Conservation (phyloP, 768 basidiomycete genomes). For the Mycena latifolia region DNA sequence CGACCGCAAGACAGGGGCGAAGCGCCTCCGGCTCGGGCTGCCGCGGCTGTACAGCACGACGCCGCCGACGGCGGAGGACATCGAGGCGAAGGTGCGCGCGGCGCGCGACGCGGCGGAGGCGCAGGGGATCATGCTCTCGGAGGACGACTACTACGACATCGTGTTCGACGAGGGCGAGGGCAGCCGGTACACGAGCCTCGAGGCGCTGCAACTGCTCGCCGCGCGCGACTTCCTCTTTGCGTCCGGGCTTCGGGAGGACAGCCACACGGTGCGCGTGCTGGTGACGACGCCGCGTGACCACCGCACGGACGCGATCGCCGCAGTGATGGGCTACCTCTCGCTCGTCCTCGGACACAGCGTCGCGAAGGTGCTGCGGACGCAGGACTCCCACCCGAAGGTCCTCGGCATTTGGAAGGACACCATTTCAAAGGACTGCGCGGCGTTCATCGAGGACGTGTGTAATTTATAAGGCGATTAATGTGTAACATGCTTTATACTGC, state of each 20-base stretch:
- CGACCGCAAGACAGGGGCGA: slow-evolving; percentile 11
- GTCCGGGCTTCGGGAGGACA: slow-evolving; percentile 9
- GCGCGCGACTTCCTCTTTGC: slow-evolving; percentile 35
- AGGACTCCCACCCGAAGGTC: slow-evolving; percentile 29
- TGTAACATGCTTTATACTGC: neutral
- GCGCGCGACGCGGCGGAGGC: slow-evolving; percentile 18
- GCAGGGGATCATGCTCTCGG: slow-evolving; percentile 7
- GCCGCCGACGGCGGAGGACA: slow-evolving; percentile 20
- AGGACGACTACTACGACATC: slow-evolving; percentile 31
- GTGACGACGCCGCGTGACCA: slow-evolving; percentile 41
- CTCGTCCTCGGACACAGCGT: slow-evolving; percentile 24
- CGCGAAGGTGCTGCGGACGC: slow-evolving; percentile 17
- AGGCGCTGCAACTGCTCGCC: slow-evolving; percentile 35
- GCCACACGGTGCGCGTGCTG: slow-evolving; percentile 21
- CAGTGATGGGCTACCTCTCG: slow-evolving; percentile 32
- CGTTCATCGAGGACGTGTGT: slow-evolving; percentile 32
- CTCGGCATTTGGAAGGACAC: slow-evolving; percentile 35
- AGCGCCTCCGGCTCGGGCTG: slow-evolving; percentile 20
- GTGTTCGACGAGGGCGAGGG: slow-evolving; percentile 31
- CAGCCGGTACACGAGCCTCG: slow-evolving; percentile 32
- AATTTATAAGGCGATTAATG: slow-evolving; percentile 2
- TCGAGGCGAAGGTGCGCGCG: slow-evolving; percentile 14
- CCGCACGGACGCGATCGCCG: slow-evolving; percentile 38
- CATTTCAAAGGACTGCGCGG: slow-evolving; percentile 31
- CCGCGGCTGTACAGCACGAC: slow-evolving; percentile 25